Base-by-base conservation (phyloP, 768 basidiomycete genomes). In the Mycena kentingensis region DNA sequence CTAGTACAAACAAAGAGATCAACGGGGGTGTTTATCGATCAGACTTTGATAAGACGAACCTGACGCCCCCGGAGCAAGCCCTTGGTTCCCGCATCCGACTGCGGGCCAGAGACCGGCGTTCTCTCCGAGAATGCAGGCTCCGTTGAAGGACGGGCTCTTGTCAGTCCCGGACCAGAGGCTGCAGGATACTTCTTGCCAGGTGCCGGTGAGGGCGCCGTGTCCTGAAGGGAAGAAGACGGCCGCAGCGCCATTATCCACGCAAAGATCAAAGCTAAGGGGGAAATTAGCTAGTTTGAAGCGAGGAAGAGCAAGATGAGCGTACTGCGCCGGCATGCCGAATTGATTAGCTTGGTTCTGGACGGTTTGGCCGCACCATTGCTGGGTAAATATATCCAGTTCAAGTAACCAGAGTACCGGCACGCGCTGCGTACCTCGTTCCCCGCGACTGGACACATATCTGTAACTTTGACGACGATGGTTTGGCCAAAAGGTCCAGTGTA, bases 361-460 rank as follows among this genome's bases (percentile, higher is more conserved):
- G 3, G 75, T 72, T 69, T 83, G 81, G 2, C 78, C 78, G 55
- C 82, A 85, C 77, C 77, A 84, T 63, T 73, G n/a, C n/a, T n/a
- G n/a, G n/a, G n/a, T n/a, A n/a, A n/a, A n/a, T n/a, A n/a, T n/a
- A n/a, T n/a, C n/a, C n/a, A n/a, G n/a, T n/a, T n/a, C n/a, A n/a
- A n/a, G n/a, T n/a, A n/a, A n/a, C n/a, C 31, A 32, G 31, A 32
- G 31, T 32, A 3, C 1, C n/a, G n/a, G n/a, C n/a, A 1, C 26
- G 18, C 19, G 1, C 3, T 4, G 54, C 63, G 45, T 50, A 74
- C 72, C 66, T 74, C 59, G 54, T 81, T 82, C 37, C 78, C 77
- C 37, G 58, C 55, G 29, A 70, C 69, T 2, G 82, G 82, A 63
- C 76, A 76, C 50, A 74, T 61, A 59, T 75, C 73, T 3, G 74